Percentiles rank a stretch among this genome's conserved stretches.
Conservation (phyloP, 2,329 filamentous ascomycete genomes). For the Penicillium sclerotigenum region DNA sequence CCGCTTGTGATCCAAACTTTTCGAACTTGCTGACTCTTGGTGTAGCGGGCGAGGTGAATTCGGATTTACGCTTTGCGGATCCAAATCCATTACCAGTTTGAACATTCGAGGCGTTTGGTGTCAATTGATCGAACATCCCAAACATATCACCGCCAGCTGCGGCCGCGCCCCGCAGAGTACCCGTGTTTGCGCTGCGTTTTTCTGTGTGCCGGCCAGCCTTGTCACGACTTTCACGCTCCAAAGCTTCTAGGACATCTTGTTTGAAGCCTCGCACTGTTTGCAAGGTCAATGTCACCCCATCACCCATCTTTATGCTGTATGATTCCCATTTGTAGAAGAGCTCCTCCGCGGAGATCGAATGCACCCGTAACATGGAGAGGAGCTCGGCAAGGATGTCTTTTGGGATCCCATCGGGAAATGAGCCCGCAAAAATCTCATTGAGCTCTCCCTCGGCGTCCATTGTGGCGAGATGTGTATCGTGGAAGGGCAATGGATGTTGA, state of each 20-base stretch:
- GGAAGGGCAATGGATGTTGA: background rate
- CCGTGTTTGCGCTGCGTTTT: conserved; percentile 55
- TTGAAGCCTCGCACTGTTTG: conserved; percentile 75
- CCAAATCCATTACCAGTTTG: conserved; percentile 35
- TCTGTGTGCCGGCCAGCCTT: conserved; percentile 61
- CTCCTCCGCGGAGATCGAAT: conserved; percentile 77
- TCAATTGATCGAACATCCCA: conserved; percentile 73
- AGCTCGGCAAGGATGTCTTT: conserved; percentile 78
- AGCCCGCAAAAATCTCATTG: conserved; percentile 58
- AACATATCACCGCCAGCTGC: conserved; percentile 67
- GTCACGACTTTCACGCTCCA: conserved; percentile 72
- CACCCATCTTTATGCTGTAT: conserved; percentile 93
- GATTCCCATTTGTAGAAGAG: conserved; percentile 99
- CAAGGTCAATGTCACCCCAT: conserved; percentile 69
- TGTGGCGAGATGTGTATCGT: conserved; percentile 3
- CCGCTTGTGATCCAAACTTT: conserved; percentile 51
- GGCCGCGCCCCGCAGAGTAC: conserved; percentile 57
- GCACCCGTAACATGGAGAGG: conserved; percentile 78
- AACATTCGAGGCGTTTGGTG: conserved; percentile 58
- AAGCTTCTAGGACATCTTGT: conserved; percentile 75
- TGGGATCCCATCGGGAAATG: conserved; percentile 58
- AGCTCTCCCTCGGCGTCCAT: conserved; percentile 56
- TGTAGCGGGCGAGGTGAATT: conserved; percentile 47
- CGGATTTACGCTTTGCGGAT: conserved; percentile 54
- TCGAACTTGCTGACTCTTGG: conserved; percentile 45